A percentile compares a stretch with the other conserved stretches of the same genome.
phyloP scores from a whole-genome alignment of 2,329 filamentous ascomycete genomes.

The Cryphonectria naterciae region DNA sequence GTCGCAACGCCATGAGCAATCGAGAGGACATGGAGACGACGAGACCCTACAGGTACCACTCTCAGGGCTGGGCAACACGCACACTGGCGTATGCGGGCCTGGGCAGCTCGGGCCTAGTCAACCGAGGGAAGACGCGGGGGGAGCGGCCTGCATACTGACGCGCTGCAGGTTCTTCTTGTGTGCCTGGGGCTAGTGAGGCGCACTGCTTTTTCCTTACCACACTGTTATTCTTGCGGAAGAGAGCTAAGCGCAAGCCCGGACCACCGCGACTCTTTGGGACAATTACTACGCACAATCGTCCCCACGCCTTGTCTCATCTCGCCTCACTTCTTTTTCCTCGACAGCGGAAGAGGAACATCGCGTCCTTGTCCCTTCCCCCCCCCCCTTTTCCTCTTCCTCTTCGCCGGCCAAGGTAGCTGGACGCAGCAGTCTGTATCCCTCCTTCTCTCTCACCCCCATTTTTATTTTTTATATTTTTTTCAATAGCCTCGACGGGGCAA shows the following conservation, averaged over 20 bases:
- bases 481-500: slow-evolving; percentile 6
- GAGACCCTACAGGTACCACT: slow-evolving; percentile 8
- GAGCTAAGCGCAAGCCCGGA: slow-evolving; percentile 13
- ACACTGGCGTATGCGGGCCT: slow-evolving; percentile 12
- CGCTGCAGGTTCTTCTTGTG: slow-evolving; percentile 17
- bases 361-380: background rate
- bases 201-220: slow-evolving; percentile 14
- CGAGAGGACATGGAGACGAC: background rate
- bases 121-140: slow-evolving; percentile 8
- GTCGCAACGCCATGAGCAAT: slow-evolving; percentile 20
- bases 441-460: too few relatives aligned
- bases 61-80: background rate
- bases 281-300: slow-evolving; percentile 12
- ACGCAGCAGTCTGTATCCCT: background rate
- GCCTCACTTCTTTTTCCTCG: slow-evolving; percentile 11
- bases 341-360: background rate
- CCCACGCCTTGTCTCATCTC: slow-evolving; percentile 12
- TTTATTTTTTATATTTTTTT: too few relatives aligned
- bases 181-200: slow-evolving; percentile 18
- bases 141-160: slow-evolving; percentile 16
- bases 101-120: slow-evolving; percentile 12
- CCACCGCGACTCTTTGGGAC: slow-evolving; percentile 12
- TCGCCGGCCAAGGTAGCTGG: background rate
- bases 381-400: too few relatives aligned
- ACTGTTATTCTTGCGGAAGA: slow-evolving; percentile 5